Evolutionary conservation across 2,329 filamentous ascomycete species (phyloP), one percentile per base, ranked within the genome.

Genomic region (Diaporthe humulicola): DNA sequence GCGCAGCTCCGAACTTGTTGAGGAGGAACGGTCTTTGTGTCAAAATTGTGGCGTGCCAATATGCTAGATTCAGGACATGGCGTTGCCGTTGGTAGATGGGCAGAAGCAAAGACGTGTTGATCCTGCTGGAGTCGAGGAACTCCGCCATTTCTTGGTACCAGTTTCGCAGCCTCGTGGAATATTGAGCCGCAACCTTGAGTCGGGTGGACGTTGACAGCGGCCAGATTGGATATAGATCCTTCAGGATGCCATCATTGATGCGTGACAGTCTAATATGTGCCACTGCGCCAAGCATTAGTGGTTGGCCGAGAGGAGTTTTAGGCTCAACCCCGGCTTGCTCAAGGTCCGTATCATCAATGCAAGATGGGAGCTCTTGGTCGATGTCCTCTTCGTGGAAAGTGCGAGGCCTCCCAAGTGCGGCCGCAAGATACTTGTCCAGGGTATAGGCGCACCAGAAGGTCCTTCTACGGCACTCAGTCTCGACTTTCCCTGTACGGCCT

Each of bases 391-490:
- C 90, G 74, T 91, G 91, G 66, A 93, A 90, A 2, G 90, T 86
- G 22, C 88, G 82, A 1, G 92, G 91, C 25, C 91, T 85, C 2
- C 91, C 91, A 14, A 93, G 86, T 67, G 90, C 88, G 28, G 90
- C 88, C 72, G 90, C 91, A 17, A 93, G 85, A 75, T 93, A 93
- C 69, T 89, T 91, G 78, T 93, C 91, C 4, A 93, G 82, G 19
- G 87, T 89, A 78, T 93, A 93, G 0, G 90, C 89, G 42, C 89
- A 90, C 92, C 91, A 93, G 70, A 93, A 93, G 0, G 90, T 85
- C 1, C 85, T 79, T 30, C 83, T 81, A 1, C 85, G 82, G 69
- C 83, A 85, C 73, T 87, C 84, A 0, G 81, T 71, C 45, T 85
- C 83, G 30, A 86, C 76, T n/a, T 82, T 78, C 71, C 83, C 81